phyloP scores from a whole-genome alignment of 1,284 basidiomycete genomes.

The Testicularia cyperi region DNA sequence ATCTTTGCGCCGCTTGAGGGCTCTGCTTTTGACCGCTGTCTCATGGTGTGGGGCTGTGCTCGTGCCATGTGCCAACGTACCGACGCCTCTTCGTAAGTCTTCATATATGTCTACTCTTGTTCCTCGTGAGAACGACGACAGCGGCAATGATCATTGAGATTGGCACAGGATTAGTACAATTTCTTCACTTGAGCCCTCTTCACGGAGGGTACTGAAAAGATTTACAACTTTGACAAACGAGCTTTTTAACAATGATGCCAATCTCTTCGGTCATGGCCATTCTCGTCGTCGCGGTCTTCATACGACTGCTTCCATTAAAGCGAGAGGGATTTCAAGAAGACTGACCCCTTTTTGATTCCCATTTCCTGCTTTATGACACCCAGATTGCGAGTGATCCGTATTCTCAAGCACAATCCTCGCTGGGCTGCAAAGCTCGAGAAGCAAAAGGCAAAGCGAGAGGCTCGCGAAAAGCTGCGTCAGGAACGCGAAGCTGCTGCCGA shows the following conservation, averaged over 20 bases:
- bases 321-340: no score
- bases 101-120: neutral
- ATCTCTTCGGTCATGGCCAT: neutral
- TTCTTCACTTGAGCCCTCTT: conserved; percentile 59
- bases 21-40: conserved; percentile 53
- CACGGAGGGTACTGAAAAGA: conserved; percentile 53
- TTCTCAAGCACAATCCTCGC: conserved; percentile 52
- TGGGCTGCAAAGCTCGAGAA: conserved; percentile 59
- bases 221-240: conserved; percentile 58
- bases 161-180: conserved; percentile 58
- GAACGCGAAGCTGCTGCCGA: conserved; percentile 27
- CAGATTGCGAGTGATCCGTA: conserved; percentile 54
- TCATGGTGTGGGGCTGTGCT: conserved; percentile 58
- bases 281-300: neutral
- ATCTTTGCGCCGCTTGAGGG: conserved; percentile 58
- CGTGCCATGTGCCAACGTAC: conserved; percentile 50
- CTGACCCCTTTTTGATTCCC: conserved; percentile 5
- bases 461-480: conserved; percentile 21
- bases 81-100: conserved; percentile 45
- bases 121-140: neutral
- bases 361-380: neutral
- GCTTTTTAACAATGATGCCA: conserved; percentile 60
- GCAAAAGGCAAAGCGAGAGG: conserved; percentile 25
- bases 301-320: conserved; percentile 3
- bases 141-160: neutral